Evolutionary conservation across 805 yeast species (phyloP), one percentile per base, ranked within the genome.

Genomic region (Groenewaldozyma tartarivorans): DNA sequence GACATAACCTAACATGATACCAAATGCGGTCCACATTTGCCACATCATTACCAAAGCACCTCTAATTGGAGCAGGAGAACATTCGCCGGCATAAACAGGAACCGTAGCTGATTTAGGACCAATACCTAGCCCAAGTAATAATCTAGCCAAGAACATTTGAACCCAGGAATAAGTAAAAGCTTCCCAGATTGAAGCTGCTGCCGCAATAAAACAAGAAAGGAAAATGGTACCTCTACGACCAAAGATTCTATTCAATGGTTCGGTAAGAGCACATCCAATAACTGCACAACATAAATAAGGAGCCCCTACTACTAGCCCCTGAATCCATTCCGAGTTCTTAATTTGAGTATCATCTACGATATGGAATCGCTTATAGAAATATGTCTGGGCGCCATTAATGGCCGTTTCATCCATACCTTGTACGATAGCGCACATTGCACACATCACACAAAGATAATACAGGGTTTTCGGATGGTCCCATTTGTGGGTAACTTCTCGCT

Each of bases 351-450:
- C 41, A 19, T 32, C 40, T 24, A 5, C 36, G 21, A 46, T 42
- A n/a, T 39, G 42, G 33, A 49, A 42, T 43, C 53, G 44, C 32
- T 47, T 39, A 37, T 46, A 44, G 40, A 57, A 55, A 47, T 69
- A 73, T 19, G 77, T 55, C 36, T 71, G 74, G 18, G 85, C 85
- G 29, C 85, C 86, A 47, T 79, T 77, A 44, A 76, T 63, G 6
- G 77, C 84, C 4, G 83, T 71, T 55, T 79, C 82, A 56, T 79
- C 86, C 82, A 77, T 77, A 40, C 86, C 86, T 54, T 78, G 81
- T 4, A 81, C 77, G 3, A 82, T 80, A 15, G 75, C 75, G 37
- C 82, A 77, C 66, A 78, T 64, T 2, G 84, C 78, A 35, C 81
- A 76, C 52, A 77, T 61, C 5, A 77, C 70, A 57, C 75, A 71